Base-by-base conservation (phyloP, 345 rosid species). In the Raphanus raphanistrum region DNA sequence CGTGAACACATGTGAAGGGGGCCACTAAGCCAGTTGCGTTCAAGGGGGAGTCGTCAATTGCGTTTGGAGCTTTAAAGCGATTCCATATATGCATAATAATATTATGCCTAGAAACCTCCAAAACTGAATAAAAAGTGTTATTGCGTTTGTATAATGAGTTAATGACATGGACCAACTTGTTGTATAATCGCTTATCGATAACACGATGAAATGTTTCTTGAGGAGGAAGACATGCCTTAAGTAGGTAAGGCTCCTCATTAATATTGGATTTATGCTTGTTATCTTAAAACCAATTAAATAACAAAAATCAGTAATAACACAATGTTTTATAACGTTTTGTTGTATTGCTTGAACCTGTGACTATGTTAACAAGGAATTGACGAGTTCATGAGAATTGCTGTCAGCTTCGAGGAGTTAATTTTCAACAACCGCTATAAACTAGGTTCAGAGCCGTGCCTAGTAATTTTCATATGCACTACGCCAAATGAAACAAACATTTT, bases 21-120 rank as follows among this genome's bases (percentile, higher is more conserved):
- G 65, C 1, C 76, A 82, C 68, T 76, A 90, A 84, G 76, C 80
- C 87, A 35, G 16, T 10, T 8, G 45, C 71, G 33, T 45, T 26
- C 25, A 16, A 32, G 6, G 72, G n/a, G 61, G 73, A 38, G 45
- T 38, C 12, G 50, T 11, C 50, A 43, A 3, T 43, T 43, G 50
- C 50, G 50, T 43, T 43, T 10, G 50, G 64, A 52, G 4, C 38
- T 71, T 64, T 54, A 28, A 35, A 57, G 65, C 50, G n/a, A 11
- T 11, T 43, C 50, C 50, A 43, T 43, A 43, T 43, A 43, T 36
- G 58, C 29, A 3, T 16, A 29, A 36, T 15, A 3, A 52, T 52
- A 52, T 38, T 3, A 38, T 11, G 38, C 43, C 11, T 28, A 10
- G 17, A 15, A 27, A 72, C 32, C 60, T 63, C 16, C 15, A 52